These are phyloP conservation scores for Calonectria fujianensis DNA, from an alignment of 2,329 filamentous ascomycete genomes.

Conservation along the genomic window DNA sequence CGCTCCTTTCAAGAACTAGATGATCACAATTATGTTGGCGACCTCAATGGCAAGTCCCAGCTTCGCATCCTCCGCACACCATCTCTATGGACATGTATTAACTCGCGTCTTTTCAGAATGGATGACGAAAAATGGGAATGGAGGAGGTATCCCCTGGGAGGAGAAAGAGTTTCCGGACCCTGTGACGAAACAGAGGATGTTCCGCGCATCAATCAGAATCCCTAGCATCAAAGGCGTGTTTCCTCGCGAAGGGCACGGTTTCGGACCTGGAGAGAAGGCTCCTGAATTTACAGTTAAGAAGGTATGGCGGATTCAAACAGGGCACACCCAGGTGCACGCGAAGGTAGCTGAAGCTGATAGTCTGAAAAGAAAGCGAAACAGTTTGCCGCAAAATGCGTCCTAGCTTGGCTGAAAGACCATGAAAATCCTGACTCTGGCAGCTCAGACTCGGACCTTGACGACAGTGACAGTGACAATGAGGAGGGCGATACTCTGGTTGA, in stretches of 20 bases:
- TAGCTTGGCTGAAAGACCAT: constrained; percentile 61
- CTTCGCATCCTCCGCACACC: neutral
- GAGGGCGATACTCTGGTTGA: neutral
- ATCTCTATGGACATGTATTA: neutral
- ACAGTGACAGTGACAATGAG: neutral
- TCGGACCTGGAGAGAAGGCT: constrained; percentile 49
- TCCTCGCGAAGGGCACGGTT: constrained; percentile 60
- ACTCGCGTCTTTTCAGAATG: constrained; percentile 35
- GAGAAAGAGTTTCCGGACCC: constrained; percentile 20
- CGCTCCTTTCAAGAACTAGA: constrained; percentile 53
- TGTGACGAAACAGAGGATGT: constrained; percentile 41
- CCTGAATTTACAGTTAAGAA: constrained; percentile 69
- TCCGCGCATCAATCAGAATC: constrained; percentile 54
- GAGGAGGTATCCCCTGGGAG: constrained; percentile 9
- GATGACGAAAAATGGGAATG: constrained; percentile 36
- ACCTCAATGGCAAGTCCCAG: constrained; percentile 53
- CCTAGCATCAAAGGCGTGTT: constrained; percentile 49
- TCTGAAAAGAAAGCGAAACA: constrained; percentile 66
- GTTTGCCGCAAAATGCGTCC: constrained; percentile 70
- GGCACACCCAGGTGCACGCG: too few relatives aligned
- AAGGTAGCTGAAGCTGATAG: neutral
- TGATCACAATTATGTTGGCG: constrained; percentile 55
- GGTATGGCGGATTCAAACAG: constrained; percentile 50
- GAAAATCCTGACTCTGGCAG: neutral
- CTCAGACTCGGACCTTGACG: neutral